Conservation (phyloP, 2,329 filamentous ascomycete species). For the Atkinsonella texensis region DNA sequence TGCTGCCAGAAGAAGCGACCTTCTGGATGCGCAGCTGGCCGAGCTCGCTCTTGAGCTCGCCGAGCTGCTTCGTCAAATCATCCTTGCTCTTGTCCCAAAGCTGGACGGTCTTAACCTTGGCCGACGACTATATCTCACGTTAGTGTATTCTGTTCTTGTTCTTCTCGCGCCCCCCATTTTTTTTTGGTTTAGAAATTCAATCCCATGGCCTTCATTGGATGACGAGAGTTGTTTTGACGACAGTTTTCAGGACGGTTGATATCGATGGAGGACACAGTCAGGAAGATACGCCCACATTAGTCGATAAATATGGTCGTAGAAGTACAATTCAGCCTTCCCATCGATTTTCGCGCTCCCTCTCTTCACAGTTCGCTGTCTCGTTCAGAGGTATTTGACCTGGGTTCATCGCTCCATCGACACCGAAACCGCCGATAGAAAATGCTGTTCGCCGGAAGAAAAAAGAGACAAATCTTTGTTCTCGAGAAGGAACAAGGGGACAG, state of each 20-base stretch:
- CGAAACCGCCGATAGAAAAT: not conserved
- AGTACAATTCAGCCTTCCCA: not conserved
- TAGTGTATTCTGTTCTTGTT: not conserved
- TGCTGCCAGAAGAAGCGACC: slow-evolving; percentile 87
- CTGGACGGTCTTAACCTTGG: slow-evolving; percentile 84
- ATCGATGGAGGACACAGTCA: not conserved
- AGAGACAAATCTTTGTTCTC: not conserved
- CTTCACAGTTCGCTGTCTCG: not conserved
- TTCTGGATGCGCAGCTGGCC: slow-evolving; percentile 96
- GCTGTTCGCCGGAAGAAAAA: not conserved
- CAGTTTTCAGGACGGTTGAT: too few species aligned
- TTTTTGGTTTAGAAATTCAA: not conserved
- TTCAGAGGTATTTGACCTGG: not conserved
- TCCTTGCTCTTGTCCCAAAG: slow-evolving; percentile 99
- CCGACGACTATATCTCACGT: slow-evolving; percentile 26
- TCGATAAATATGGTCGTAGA: not conserved
- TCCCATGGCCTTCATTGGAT: not conserved
- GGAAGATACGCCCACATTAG: too few species aligned
- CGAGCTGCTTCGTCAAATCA: slow-evolving; percentile 89
- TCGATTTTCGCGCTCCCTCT: not conserved
- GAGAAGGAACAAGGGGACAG: slow-evolving; percentile 2
- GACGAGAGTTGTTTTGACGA: too few species aligned
- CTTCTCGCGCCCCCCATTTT: not conserved
- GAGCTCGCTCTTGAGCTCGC: slow-evolving; percentile 92
- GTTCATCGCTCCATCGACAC: not conserved